Conservation (phyloP, 257 asterid species). For the Nicotiana sylvestris region DNA sequence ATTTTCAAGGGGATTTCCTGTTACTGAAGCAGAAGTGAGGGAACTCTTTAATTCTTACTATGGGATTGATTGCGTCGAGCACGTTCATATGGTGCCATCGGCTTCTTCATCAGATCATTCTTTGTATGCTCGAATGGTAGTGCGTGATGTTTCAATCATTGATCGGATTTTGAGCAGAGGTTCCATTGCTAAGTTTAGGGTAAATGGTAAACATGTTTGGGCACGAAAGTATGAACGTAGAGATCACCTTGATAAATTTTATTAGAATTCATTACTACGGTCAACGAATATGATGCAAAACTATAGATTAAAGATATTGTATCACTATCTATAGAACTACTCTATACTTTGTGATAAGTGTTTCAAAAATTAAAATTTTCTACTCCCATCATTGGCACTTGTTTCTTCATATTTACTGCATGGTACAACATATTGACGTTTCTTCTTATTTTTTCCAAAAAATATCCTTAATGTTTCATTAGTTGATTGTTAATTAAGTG, state of each 20-base stretch:
- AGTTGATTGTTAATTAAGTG: not conserved
- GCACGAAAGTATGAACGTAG: conserved; percentile 6
- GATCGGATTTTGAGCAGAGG: not conserved
- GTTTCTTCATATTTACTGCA: not conserved
- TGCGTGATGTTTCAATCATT: not conserved
- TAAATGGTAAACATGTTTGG: conserved; percentile 11
- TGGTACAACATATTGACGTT: too few relatives aligned
- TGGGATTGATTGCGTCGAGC: conserved; percentile 22
- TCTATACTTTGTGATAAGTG: not conserved
- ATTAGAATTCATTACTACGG: not conserved
- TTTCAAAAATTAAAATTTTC: not conserved
- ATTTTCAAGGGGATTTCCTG: conserved; percentile 26
- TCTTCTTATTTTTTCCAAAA: too few relatives aligned
- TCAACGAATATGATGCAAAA: not conserved
- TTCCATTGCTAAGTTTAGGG: not conserved
- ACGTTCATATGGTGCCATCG: not conserved
- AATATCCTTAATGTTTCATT: not conserved
- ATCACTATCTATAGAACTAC: not conserved
- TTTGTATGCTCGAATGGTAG: not conserved
- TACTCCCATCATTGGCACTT: not conserved
- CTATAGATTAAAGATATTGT: not conserved
- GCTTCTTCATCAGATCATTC: not conserved
- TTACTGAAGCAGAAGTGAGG: conserved; percentile 18
- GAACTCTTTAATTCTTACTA: conserved; percentile 5
- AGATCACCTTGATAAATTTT: not conserved